Base-by-base conservation (phyloP, 352 stramenopile genomes). In the Phytopythium kandeliae region DNA sequence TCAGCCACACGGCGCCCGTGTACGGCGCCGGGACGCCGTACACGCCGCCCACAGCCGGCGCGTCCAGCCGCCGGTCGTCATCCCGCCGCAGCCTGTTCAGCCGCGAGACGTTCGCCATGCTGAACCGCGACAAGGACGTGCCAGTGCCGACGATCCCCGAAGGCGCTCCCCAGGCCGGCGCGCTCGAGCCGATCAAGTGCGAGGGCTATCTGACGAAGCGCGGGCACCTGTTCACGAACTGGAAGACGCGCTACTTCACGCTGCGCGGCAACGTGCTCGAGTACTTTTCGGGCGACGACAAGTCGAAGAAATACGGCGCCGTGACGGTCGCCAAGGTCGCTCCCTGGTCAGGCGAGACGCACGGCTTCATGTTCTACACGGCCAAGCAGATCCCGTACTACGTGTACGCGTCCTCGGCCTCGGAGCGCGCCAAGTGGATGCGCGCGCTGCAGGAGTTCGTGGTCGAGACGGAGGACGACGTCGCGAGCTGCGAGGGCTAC, bases 341-440 rank as follows among this genome's bases (percentile, higher is more conserved):
- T 4, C 69, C 78, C 26, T 95, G 85, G 85, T 86, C 80, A 7
- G 82, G 85, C 16, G 85, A 93, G 63, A 63, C 85, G 9, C 83
- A 94, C 43, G 83, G 83, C 26, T 95, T 95, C 55, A 95, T 94
- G 85, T 95, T 95, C 45, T 92, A 92, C 63, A 95, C 85, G 24
- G 82, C 73, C 33, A 94, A 95, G 62, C 83, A 94, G 61, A 86
- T 94, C 13, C 81, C 85, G 8, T 95, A 94, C 62, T 95, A 94
- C 45, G 85, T 95, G 35, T 95, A 94, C 57, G 85, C 85, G 11
- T 78, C 81, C 26, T 92, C 83, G 3, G 85, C 93, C 42, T 60
- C 56, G 5, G 83, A 95, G 54, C 69, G 82, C 0, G 71, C 70
- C 31, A 86, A 80, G 46, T 95, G 85, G 85, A 52, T 95, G 40